Base-by-base conservation (phyloP, 176 grass and related monocot species). In the Panicum miliaceum region DNA sequence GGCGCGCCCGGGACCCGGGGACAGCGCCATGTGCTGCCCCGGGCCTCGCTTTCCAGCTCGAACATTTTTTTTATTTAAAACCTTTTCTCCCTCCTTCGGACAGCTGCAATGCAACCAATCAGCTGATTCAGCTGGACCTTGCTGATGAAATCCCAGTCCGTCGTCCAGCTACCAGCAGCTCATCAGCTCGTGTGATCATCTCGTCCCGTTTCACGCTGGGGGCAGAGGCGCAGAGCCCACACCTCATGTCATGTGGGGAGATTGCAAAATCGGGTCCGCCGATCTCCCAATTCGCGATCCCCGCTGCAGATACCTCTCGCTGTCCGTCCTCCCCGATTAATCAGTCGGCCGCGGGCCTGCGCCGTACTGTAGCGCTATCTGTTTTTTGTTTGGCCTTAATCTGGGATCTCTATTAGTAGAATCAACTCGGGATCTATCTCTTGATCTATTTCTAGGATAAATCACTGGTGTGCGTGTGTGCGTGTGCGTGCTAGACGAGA, bases 251-350 rank as follows among this genome's bases (percentile, higher is more conserved):
- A 57, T 57, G 54, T 57, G 54, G 22, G 56, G 18, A 53, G 56
- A 58, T 23, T 58, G 56, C n/a, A 8, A 5, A 19, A 72, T 20
- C 72, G 13, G 42, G 53, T 75, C 73, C 64, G 5, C 53, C 45
- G 45, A 47, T 4, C 40, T 41, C 40, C 12, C 45, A 9, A 9
- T 10, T 60, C 52, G 50, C 51, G 15, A 82, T 75, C 62, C 14
- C 68, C 15, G 47, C 35, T 58, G 22, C 54, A 23, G 82, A 81
- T 69, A 85, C 50, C 69, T 34, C 57, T 84, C 68, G 18, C 76
- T 14, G 40, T 75, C 52, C 9, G 32, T 4, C 15, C 20, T 32
- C 4, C 43, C 40, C 9, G 18, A 18, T 7, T 7, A 53, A 60
- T 43, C 26, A 82, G 63, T 53, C 64, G 42, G 79, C 71, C 48